phyloP scores from a whole-genome alignment of 768 basidiomycete species.

The Boletus huronensis region DNA sequence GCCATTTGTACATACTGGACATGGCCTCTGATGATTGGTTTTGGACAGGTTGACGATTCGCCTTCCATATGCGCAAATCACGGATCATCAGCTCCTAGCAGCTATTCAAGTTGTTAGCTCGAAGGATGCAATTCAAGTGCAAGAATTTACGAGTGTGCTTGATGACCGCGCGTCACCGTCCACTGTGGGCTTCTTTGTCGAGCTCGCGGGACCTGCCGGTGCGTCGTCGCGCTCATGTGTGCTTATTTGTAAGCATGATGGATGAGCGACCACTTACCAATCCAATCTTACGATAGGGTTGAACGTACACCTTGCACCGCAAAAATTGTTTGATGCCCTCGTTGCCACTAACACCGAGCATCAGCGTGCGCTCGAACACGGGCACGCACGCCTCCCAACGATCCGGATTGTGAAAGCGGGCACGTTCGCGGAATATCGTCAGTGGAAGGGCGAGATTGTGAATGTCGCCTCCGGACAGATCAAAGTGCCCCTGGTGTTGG shows the following conservation, averaged over 20 bases:
- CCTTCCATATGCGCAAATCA: constrained; percentile 2
- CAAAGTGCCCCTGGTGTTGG: constrained; percentile 14
- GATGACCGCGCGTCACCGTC: constrained; percentile 10
- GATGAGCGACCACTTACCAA: not conserved
- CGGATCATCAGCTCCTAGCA: constrained; percentile 9
- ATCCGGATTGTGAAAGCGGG: constrained; percentile 20
- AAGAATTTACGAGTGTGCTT: constrained; percentile 14
- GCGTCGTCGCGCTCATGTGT: not conserved
- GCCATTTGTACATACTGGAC: too few relatives aligned
- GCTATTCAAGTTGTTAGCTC: not conserved
- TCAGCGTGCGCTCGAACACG: not conserved
- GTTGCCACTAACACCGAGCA: not conserved
- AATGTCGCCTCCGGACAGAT: constrained; percentile 7
- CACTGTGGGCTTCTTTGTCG: constrained; percentile 17
- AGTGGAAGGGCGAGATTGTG: constrained; percentile 3
- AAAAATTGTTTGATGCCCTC: constrained; percentile 10
- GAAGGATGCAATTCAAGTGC: constrained; percentile 3
- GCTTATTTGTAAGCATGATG: too few relatives aligned
- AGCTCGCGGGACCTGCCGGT: constrained; percentile 11
- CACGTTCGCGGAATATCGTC: constrained; percentile 18
- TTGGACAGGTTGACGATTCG: constrained; percentile 7
- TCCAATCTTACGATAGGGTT: constrained; percentile 1
- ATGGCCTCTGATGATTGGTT: not conserved
- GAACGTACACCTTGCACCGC: not conserved
- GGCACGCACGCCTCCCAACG: constrained; percentile 12